phyloP scores from a whole-genome alignment of 1,284 basidiomycete species.

The Sparassis latifolia region DNA sequence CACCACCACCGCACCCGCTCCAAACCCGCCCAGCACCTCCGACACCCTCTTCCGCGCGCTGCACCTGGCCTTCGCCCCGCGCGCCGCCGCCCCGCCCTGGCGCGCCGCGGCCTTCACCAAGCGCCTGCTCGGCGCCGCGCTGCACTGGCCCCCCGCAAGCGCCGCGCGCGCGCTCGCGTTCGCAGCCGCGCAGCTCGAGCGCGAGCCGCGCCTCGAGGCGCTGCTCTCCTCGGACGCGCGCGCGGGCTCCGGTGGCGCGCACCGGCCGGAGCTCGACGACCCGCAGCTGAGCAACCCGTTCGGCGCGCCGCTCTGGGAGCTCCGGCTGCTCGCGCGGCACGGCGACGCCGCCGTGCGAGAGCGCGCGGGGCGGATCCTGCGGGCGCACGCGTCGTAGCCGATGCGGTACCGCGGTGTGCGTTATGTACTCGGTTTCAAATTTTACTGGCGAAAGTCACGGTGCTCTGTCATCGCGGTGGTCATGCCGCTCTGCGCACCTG shows the following conservation, averaged over 20 bases:
- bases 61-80: slow-evolving; percentile 70
- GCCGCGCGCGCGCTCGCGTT: slow-evolving; percentile 69
- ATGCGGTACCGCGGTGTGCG: not conserved
- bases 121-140: slow-evolving; percentile 72
- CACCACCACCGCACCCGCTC: slow-evolving; percentile 16
- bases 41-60: slow-evolving; percentile 87
- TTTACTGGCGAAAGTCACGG: no score
- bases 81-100: slow-evolving; percentile 63
- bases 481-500: no score
- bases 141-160: slow-evolving; percentile 72
- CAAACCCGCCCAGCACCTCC: slow-evolving; percentile 35
- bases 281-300: slow-evolving; percentile 77
- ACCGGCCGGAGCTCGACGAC: slow-evolving; percentile 79
- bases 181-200: slow-evolving; percentile 63
- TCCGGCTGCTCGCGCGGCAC: slow-evolving; percentile 55
- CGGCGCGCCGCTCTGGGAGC: slow-evolving; percentile 66
- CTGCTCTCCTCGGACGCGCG: slow-evolving; percentile 85
- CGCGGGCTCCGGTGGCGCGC: slow-evolving; percentile 66
- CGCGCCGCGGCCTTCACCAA: slow-evolving; percentile 90
- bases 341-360: slow-evolving; percentile 56
- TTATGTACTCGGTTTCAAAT: no score
- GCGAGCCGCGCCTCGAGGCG: slow-evolving; percentile 77
- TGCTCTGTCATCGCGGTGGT: no score
- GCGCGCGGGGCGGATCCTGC: slow-evolving; percentile 18
- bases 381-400: not conserved